Evolutionary conservation across 1,284 basidiomycete genomes (phyloP).

Genomic region (Macrocystidia cucumis): DNA sequence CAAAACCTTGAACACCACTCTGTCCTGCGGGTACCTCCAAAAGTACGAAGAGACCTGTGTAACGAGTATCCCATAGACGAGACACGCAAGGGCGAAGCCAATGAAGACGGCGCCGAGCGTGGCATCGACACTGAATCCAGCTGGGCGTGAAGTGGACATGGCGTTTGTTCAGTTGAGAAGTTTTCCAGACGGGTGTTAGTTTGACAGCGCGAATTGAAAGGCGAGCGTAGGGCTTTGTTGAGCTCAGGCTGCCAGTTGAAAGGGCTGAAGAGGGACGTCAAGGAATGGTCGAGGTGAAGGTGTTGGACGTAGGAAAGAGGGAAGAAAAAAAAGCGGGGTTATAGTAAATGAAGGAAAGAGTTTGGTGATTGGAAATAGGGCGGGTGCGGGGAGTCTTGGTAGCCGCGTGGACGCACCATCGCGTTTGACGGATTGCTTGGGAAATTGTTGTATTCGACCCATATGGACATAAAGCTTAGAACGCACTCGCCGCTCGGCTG

Average conservation of each 20-base stretch:
- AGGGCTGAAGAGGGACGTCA: not conserved
- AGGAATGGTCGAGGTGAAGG: not conserved
- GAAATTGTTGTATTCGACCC: no score
- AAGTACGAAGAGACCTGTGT: constrained; percentile 54
- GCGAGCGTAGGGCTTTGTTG: no score
- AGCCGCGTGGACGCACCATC: no score
- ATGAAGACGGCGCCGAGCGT: constrained; percentile 57
- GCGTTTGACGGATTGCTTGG: no score
- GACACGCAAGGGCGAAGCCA: constrained; percentile 50
- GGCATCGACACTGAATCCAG: constrained; percentile 27
- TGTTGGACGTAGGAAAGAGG: no score
- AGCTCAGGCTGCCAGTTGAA: no score
- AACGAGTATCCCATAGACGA: constrained; percentile 40
- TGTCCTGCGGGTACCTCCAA: constrained; percentile 47
- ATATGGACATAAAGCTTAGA: no score
- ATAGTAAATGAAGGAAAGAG: not conserved
- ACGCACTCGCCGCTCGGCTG: no score
- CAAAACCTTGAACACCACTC: constrained; percentile 39
- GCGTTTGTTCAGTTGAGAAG: no score
- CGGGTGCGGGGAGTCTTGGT: not conserved
- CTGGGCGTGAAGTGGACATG: not conserved
- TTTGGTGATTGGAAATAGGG: not conserved
- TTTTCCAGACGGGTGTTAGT: no score
- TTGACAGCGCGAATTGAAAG: no score
- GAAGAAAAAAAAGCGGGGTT: no score